A percentile compares a stretch with the other conserved stretches of the same genome.
These are phyloP conservation scores for Botryotinia globosa DNA, from an alignment of 2,329 filamentous ascomycete species.

Conservation along the genomic window DNA sequence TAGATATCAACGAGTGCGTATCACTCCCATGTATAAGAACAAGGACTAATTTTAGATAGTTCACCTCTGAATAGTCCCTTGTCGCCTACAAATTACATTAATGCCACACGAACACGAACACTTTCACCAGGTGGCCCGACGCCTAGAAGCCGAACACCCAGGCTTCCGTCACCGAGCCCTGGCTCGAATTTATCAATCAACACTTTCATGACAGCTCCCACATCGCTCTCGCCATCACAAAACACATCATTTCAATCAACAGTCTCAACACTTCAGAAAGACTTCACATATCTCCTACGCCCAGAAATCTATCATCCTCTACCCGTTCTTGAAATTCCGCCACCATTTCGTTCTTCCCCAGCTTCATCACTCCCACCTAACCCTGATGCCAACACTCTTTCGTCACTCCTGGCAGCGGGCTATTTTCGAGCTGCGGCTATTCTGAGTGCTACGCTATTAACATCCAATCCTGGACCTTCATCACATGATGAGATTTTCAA, in stretches of 20 bases:
- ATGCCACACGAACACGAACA: conserved; percentile 17
- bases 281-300: conserved; percentile 77
- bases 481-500: conserved; percentile 68
- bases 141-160: conserved; percentile 23
- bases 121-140: not conserved
- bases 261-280: conserved; percentile 52
- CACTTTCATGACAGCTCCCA: conserved; percentile 31
- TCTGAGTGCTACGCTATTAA: conserved; percentile 60
- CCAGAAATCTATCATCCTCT: conserved; percentile 82
- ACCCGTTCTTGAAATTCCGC: conserved; percentile 57
- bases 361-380: conserved; percentile 52
- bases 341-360: conserved; percentile 66
- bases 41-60: conserved; percentile 19
- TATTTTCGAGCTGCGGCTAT: conserved; percentile 80
- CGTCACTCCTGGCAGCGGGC: conserved; percentile 64
- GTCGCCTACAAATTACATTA: conserved; percentile 18
- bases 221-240: conserved; percentile 33
- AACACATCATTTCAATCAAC: conserved; percentile 33
- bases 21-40: conserved; percentile 4
- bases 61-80: conserved; percentile 24
- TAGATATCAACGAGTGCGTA: conserved; percentile 72
- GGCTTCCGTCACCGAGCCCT: conserved; percentile 31
- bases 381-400: conserved; percentile 58
- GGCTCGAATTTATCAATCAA: conserved; percentile 33
- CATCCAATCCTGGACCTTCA: conserved; percentile 48